Percentiles rank a stretch among this genome's conserved stretches.
Conservation (phyloP, 2,329 filamentous ascomycete genomes). For the Calonectria fujianensis region DNA sequence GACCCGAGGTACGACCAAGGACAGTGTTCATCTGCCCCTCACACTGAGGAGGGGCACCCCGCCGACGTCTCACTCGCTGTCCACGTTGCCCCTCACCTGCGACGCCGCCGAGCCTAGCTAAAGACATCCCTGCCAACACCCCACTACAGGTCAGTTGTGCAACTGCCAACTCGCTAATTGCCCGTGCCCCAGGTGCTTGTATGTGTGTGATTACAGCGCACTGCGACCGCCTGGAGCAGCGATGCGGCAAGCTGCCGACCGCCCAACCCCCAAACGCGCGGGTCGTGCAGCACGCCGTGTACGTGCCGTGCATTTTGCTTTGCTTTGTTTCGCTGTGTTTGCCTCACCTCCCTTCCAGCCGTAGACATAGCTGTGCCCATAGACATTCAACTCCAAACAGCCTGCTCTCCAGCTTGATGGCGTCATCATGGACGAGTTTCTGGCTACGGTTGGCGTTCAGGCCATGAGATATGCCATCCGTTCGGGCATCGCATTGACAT, state of each 20-base stretch:
- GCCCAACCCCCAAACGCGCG: constrained; percentile 11
- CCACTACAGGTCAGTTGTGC: constrained; percentile 43
- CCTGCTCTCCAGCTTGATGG: constrained; percentile 29
- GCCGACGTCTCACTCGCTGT: constrained; percentile 46
- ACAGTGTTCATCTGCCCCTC: constrained; percentile 4
- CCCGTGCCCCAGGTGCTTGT: constrained; percentile 2
- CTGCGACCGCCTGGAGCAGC: constrained; percentile 18
- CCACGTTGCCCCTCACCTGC: constrained; percentile 45
- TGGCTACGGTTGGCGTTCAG: constrained; percentile 75
- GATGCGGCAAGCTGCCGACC: background rate
- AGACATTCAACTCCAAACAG: constrained; percentile 21
- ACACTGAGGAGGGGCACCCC: constrained; percentile 39
- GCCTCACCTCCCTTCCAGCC: constrained; percentile 25
- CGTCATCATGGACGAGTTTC: constrained; percentile 80
- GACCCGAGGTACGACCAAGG: background rate
- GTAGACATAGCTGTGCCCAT: constrained; percentile 17
- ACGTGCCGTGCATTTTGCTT: constrained; percentile 32
- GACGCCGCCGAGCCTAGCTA: constrained; percentile 8
- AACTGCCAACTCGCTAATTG: constrained; percentile 28
- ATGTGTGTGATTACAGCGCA: constrained; percentile 30
- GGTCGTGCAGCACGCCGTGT: constrained; percentile 22
- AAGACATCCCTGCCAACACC: constrained; percentile 35
- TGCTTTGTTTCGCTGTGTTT: constrained; percentile 19
- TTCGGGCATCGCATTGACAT: constrained; percentile 90
- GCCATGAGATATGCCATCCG: constrained; percentile 95